phyloP scores from a whole-genome alignment of 73 alveolate genomes.

The Paramecium octaurelia region DNA sequence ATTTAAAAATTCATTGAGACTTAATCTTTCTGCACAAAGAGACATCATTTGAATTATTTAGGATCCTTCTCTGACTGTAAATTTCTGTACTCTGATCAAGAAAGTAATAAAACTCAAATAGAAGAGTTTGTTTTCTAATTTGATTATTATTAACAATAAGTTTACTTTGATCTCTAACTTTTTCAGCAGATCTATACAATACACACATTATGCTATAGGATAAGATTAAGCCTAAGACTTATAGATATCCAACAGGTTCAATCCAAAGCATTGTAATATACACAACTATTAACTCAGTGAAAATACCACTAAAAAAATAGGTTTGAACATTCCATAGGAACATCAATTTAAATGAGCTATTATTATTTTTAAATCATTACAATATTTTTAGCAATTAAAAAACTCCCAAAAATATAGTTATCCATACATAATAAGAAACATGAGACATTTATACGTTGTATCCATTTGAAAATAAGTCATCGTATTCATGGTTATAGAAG shows the following conservation, averaged over 20 bases:
- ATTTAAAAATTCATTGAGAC: conserved; percentile 13
- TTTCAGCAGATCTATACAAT: conserved; percentile 50
- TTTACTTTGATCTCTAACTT: conserved; percentile 24
- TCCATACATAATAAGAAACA: neutral
- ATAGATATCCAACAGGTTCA: conserved; percentile 29
- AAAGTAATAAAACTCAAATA: conserved; percentile 13
- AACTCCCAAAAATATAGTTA: conserved; percentile 1
- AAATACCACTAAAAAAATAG: conserved; percentile 16
- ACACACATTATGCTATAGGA: conserved; percentile 23
- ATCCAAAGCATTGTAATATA: conserved; percentile 38
- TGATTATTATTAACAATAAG: neutral
- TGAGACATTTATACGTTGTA: neutral
- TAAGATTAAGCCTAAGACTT: neutral
- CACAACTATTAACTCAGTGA: neutral
- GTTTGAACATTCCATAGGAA: conserved; percentile 17
- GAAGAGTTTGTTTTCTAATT: neutral
- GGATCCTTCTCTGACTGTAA: conserved; percentile 24
- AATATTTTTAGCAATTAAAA: neutral
- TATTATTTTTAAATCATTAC: neutral
- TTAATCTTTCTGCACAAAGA: conserved; percentile 38
- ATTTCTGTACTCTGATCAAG: neutral
- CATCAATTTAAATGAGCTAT: conserved; percentile 23
- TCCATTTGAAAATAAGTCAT: neutral
- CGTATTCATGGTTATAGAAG: neutral
- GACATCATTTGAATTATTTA: conserved; percentile 34